These are phyloP conservation scores for Penicillium pulvis DNA, from an alignment of 495 filamentous ascomycete genomes.

Conservation along the genomic window DNA sequence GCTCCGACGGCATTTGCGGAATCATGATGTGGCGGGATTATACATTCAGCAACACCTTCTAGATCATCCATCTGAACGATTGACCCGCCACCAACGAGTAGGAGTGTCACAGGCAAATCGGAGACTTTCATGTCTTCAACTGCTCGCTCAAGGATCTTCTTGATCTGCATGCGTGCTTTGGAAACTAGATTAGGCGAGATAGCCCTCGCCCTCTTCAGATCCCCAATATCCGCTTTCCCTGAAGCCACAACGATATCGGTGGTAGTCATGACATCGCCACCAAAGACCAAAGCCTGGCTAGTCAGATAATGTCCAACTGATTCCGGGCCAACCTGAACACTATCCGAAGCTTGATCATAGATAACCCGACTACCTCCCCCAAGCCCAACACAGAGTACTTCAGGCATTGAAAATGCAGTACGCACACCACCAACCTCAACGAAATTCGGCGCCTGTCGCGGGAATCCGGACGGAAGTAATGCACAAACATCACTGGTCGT, in stretches of 20 bases:
- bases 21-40: slow-evolving; percentile 35
- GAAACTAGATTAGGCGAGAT: slow-evolving; percentile 8
- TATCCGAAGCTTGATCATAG: slow-evolving; percentile 29
- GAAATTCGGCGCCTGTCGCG: slow-evolving; percentile 51
- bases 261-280: slow-evolving; percentile 52
- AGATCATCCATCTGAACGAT: slow-evolving; percentile 25
- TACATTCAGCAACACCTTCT: slow-evolving; percentile 20
- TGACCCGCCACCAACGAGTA: slow-evolving; percentile 29
- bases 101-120: slow-evolving; percentile 19
- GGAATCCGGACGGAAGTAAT: slow-evolving; percentile 54
- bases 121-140: slow-evolving; percentile 31
- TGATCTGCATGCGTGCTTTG: slow-evolving; percentile 20
- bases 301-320: slow-evolving; percentile 56
- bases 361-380: slow-evolving; percentile 56
- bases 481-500: slow-evolving; percentile 59
- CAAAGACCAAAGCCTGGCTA: slow-evolving; percentile 51
- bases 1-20: slow-evolving; percentile 60
- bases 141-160: slow-evolving; percentile 20
- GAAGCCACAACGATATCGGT: slow-evolving; percentile 50
- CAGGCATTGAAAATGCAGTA: slow-evolving; percentile 56
- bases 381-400: slow-evolving; percentile 54
- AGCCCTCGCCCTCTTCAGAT: slow-evolving; percentile 11
- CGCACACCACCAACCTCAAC: slow-evolving; percentile 50
- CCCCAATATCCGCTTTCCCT: slow-evolving; percentile 37
- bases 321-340: slow-evolving; percentile 53